Base-by-base conservation (phyloP, 2,329 filamentous ascomycete genomes). In the Aureobasidium sp. region DNA sequence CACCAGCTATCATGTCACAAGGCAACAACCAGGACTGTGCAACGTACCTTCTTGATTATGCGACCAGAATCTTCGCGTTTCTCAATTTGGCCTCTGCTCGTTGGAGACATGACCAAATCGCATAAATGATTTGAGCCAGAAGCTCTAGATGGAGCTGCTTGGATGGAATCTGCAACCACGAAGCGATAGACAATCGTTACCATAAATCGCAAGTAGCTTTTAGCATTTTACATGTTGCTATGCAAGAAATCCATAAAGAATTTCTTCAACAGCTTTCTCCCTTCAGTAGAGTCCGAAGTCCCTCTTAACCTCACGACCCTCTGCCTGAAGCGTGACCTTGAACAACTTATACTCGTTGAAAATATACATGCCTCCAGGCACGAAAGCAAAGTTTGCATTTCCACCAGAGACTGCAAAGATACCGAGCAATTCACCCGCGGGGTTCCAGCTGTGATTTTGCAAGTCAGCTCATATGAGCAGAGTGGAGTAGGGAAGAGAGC, bases 371-470 rank as follows among this genome's bases (percentile, higher is more conserved):
- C 69, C 71, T 7, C 66, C 68, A 6, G 71, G 71, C 3, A 71
- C 67, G 62, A 73, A 73, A 17, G 69, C 68, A 57, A 73, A 72
- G 55, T 73, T 73, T 51, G 70, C 70, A 75, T 3, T 81, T 67
- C 68, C 81, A 8, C 66, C 68, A 10, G 65, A 68, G 10, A 73
- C 68, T 4, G 65, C 80, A 51, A 87, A 82, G 72, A 86, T 87
- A 73, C 69, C 39, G 70, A 70, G 20, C 56, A 66, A 53, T 0
- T 39, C 53, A 55, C 64, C 64, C 29, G 53, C 44, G 23, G 53
- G 59, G 34, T 61, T 64, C 63, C 62, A 66, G 8, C 53, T 57
- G 6, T 26, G 6, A 34, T 15, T 36, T 34, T n/a, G 6, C 15
- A 29, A 6, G 10, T 56, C n/a, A 56, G 39, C n/a, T 26, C 27